Base-by-base conservation (phyloP, 2,329 filamentous ascomycete species). In the Colletotrichum nymphaeae region DNA sequence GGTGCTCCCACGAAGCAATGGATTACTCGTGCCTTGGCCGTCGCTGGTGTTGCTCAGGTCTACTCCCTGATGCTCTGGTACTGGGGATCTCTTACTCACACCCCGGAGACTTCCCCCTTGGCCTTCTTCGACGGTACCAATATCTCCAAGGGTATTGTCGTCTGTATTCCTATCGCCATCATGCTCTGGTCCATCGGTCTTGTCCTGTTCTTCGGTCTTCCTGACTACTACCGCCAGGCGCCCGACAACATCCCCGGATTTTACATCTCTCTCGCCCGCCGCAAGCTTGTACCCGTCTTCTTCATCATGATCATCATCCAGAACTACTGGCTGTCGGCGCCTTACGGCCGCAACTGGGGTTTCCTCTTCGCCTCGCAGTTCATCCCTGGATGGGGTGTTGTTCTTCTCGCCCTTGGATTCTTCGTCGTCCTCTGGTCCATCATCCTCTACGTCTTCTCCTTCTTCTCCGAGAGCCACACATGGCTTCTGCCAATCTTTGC, bases 401-500 rank as follows among this genome's bases (percentile, higher is more conserved):
- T 88, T 19, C 78, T 92, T 2, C 85, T 93, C 4, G 86, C 91
- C 37, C 70, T 90, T 30, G 78, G 87, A 64, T 89, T 89, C 83
- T 88, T 89, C 79, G 80, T 87, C 73, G 76, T 84, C 28, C 81
- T 92, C 59, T 93, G 91, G 91, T 83, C 85, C 35, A 79, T 79
- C 32, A 77, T 90, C 28, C 85, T 91, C 46, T 86, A 80, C 75
- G 77, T 85, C 65, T 88, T 93, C 76, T 86, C 85, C 11, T 80
- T 83, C 63, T 84, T 92, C n/a, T 89, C 88, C 19, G 88, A 87
- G 75, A 86, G 86, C 19, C 91, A 93, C 79, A 89, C 87, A 63
- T 93, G 91, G 91, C 88, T 93, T 75, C 82, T 93, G 5, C 91
- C 91, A 14, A 88, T 93, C 69, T 92, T 93, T 75, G 91, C 91